Conservation (phyloP, 2,329 filamentous ascomycete genomes). For the Microdochium bolleyi region DNA sequence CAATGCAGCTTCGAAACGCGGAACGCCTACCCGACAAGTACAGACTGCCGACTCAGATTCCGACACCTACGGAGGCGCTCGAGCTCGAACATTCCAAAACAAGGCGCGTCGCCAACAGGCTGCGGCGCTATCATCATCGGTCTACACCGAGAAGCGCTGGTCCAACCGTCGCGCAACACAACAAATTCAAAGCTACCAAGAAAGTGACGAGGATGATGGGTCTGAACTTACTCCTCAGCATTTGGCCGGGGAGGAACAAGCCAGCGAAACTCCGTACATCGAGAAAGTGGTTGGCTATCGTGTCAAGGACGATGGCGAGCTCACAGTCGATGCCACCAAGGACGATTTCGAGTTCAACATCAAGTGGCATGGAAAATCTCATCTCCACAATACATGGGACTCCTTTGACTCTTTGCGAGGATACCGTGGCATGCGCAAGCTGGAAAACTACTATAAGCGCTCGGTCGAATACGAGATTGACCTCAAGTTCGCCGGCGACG, state of each 20-base stretch:
- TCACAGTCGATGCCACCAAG: slow-evolving; percentile 47
- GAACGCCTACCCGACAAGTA: slow-evolving; percentile 45
- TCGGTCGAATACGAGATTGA: slow-evolving; percentile 72
- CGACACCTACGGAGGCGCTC: slow-evolving; percentile 72
- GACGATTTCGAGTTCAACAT: slow-evolving; percentile 87
- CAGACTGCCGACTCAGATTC: slow-evolving; percentile 58
- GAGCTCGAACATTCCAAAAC: slow-evolving; percentile 61
- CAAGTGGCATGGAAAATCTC: slow-evolving; percentile 95
- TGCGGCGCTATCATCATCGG: slow-evolving; percentile 56
- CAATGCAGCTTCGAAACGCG: slow-evolving; percentile 48
- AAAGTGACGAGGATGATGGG: slow-evolving; percentile 59
- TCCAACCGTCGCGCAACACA: slow-evolving; percentile 80
- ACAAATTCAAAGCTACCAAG: slow-evolving; percentile 53
- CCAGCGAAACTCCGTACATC: slow-evolving; percentile 77
- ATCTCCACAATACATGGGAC: slow-evolving; percentile 96
- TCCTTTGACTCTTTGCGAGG: slow-evolving; percentile 63
- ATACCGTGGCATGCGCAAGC: slow-evolving; percentile 77
- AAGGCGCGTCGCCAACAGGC: slow-evolving; percentile 66
- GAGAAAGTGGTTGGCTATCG: slow-evolving; percentile 87
- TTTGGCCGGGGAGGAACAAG: slow-evolving; percentile 57
- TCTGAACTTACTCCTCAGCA: slow-evolving; percentile 62
- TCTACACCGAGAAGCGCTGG: slow-evolving; percentile 79
- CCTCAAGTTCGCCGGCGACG: slow-evolving; percentile 64
- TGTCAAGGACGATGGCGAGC: slow-evolving; percentile 58
- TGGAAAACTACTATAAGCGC: slow-evolving; percentile 93